A percentile compares a stretch with the other conserved stretches of the same genome.
Evolutionary conservation across 2,329 filamentous ascomycete species (phyloP).

Genomic region (Coniochaeta prunicola): DNA sequence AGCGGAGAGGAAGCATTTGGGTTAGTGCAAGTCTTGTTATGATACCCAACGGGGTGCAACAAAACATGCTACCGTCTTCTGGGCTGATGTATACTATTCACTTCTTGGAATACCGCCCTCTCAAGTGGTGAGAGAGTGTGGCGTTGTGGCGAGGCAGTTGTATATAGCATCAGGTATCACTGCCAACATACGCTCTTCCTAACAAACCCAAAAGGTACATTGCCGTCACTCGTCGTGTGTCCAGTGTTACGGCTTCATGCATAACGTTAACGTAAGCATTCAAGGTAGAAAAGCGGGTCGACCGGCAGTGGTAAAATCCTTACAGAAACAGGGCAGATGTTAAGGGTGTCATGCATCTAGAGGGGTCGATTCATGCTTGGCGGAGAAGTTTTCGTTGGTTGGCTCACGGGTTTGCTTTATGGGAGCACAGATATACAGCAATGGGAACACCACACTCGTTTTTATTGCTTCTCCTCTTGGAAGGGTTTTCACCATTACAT

Average conservation of each 20-base stretch:
- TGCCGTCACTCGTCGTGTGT: background rate
- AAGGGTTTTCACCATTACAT: background rate
- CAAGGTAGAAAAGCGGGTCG: too few species aligned
- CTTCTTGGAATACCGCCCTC: background rate
- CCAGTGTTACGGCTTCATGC: background rate
- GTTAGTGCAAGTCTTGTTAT: background rate
- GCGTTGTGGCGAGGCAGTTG: background rate
- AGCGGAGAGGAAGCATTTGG: background rate
- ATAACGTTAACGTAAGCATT: background rate
- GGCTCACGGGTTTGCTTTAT: background rate
- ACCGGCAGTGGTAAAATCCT: too few species aligned
- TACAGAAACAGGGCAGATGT: too few species aligned
- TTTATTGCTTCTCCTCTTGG: background rate
- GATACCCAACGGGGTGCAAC: background rate
- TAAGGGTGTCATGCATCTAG: background rate
- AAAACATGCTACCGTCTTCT: background rate
- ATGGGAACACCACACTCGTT: background rate
- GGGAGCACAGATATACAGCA: background rate
- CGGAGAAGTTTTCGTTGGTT: background rate
- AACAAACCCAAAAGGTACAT: too few species aligned
- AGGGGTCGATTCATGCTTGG: background rate
- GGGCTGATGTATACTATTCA: background rate
- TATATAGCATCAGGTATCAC: too few species aligned
- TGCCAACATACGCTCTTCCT: background rate
- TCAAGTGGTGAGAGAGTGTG: background rate